Conservation (phyloP, 1,139 yeast species). For the Scheffersomyces lignicola region DNA sequence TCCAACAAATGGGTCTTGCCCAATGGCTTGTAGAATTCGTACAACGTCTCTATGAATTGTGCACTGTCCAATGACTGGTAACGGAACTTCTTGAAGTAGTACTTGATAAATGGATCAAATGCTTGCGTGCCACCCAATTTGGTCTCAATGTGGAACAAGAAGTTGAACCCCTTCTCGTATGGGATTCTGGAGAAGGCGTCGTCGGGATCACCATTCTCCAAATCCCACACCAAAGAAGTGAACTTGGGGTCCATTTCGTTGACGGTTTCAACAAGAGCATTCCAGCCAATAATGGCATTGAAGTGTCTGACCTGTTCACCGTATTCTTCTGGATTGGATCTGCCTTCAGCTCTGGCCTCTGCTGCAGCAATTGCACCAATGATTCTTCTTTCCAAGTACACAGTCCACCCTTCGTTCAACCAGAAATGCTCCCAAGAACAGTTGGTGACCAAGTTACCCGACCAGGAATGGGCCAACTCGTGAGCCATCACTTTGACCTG, state of each 20-base stretch:
- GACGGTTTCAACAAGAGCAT: constrained; percentile 24
- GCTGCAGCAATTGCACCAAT: constrained; percentile 30
- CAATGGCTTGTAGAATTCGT: constrained; percentile 27
- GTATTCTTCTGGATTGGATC: constrained; percentile 17
- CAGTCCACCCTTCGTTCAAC: constrained; percentile 44
- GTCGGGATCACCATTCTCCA: constrained; percentile 30
- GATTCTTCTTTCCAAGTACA: constrained; percentile 36
- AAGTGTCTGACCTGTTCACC: constrained; percentile 36
- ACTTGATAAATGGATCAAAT: constrained; percentile 34
- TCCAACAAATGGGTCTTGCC: constrained; percentile 20
- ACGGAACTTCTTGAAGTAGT: constrained; percentile 31
- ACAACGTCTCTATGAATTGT: constrained; percentile 30
- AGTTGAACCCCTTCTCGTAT: constrained; percentile 38
- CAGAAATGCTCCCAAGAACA: constrained; percentile 41
- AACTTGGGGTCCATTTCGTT: constrained; percentile 18
- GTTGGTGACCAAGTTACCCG: constrained; percentile 39
- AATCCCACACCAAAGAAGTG: constrained; percentile 31
- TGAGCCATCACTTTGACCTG: constrained; percentile 40
- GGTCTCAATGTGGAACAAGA: constrained; percentile 30
- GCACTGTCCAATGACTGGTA: constrained; percentile 32
- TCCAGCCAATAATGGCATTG: constrained; percentile 32
- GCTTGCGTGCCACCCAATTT: constrained; percentile 25
- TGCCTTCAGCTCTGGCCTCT: constrained; percentile 23
- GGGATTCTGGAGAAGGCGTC: constrained; percentile 37
- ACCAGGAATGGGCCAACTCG: constrained; percentile 42